Evolutionary conservation across 2,329 filamentous ascomycete species (phyloP).

Genomic region (Alternaria infectoria): DNA sequence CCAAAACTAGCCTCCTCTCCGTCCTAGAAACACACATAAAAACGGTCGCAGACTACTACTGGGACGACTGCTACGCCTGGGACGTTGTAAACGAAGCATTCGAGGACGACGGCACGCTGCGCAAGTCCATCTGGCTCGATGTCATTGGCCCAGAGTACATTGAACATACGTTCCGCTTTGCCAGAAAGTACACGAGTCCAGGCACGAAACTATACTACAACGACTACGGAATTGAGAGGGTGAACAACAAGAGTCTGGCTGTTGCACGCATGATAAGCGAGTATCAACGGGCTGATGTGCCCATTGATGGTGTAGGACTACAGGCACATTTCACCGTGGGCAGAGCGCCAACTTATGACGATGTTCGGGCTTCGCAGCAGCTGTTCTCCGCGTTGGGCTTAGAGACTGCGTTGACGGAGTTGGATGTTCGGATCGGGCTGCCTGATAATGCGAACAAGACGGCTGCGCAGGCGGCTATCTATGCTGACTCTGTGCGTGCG

Average conservation of each 20-base stretch:
- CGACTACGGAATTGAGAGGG: conserved; percentile 68
- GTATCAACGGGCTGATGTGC: conserved; percentile 47
- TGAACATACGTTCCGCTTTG: conserved; percentile 61
- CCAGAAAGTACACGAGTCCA: conserved; percentile 62
- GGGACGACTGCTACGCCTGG: conserved; percentile 67
- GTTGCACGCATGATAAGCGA: conserved; percentile 40
- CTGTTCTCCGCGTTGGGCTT: conserved; percentile 60
- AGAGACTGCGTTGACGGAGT: conserved; percentile 67
- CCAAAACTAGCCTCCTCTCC: conserved; percentile 61
- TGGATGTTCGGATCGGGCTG: conserved; percentile 62
- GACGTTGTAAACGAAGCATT: conserved; percentile 71
- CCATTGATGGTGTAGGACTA: conserved; percentile 68
- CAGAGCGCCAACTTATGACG: conserved; percentile 54
- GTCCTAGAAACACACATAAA: conserved; percentile 67
- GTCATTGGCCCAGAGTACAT: conserved; percentile 65
- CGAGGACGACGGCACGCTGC: conserved; percentile 63
- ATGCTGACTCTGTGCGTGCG: conserved; percentile 47
- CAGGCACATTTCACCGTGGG: conserved; percentile 67
- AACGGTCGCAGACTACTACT: conserved; percentile 64
- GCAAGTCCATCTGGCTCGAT: conserved; percentile 61
- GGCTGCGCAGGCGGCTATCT: conserved; percentile 58
- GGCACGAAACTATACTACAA: conserved; percentile 67
- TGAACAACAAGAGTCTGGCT: conserved; percentile 55
- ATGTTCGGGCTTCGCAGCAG: conserved; percentile 55
- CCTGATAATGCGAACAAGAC: conserved; percentile 53